phyloP scores from a whole-genome alignment of 805 yeast genomes.

The Pichia nakasei region DNA sequence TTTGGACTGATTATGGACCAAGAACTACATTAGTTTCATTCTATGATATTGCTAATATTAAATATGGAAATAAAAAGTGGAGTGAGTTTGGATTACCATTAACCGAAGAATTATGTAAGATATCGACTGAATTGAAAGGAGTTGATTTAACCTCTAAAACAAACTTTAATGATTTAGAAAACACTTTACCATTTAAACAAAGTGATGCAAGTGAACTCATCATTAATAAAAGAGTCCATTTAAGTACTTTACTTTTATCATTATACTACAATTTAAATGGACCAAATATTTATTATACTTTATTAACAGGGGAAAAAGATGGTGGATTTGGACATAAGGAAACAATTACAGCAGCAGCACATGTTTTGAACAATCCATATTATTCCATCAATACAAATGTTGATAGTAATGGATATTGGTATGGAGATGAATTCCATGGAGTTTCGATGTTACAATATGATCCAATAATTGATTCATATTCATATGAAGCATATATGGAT shows the following conservation, averaged over 20 bases:
- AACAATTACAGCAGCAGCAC: constrained; percentile 44
- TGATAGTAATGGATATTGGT: constrained; percentile 41
- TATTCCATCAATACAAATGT: constrained; percentile 40
- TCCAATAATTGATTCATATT: constrained; percentile 34
- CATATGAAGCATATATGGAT: constrained; percentile 17
- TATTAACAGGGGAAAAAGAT: constrained; percentile 27
- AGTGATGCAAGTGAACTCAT: constrained; percentile 45
- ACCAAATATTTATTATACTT: constrained; percentile 31
- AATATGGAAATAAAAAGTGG: constrained; percentile 26
- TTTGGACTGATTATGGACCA: constrained; percentile 83
- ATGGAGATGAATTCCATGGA: constrained; percentile 30
- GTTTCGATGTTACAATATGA: constrained; percentile 48
- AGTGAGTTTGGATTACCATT: constrained; percentile 25
- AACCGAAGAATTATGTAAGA: constrained; percentile 11
- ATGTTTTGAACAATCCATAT: constrained; percentile 30
- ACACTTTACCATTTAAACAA: constrained; percentile 40
- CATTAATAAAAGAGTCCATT: constrained; percentile 39
- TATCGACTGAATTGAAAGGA: constrained; percentile 18
- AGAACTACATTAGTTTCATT: constrained; percentile 65
- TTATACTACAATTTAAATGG: constrained; percentile 44
- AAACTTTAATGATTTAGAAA: constrained; percentile 27
- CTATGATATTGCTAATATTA: constrained; percentile 51
- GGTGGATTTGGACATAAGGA: constrained; percentile 42
- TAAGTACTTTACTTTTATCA: constrained; percentile 37
- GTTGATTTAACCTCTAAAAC: constrained; percentile 13